Evolutionary conservation across 768 basidiomycete species (phyloP).

Genomic region (Auricularia auricula-judae): DNA sequence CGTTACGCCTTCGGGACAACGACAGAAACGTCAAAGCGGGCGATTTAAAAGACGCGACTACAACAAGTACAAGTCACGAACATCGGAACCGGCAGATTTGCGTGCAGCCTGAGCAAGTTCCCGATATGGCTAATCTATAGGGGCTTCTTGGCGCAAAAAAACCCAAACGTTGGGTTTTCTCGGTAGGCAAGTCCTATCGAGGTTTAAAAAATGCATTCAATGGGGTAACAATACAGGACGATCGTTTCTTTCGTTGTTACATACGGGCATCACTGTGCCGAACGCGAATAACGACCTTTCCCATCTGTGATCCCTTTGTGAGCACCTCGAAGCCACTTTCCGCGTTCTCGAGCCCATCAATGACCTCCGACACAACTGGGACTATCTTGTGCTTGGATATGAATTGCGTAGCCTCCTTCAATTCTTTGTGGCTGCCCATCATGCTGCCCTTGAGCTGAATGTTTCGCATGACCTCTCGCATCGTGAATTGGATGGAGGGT

Average conservation of each 20-base stretch:
- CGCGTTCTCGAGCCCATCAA: constrained; percentile 53
- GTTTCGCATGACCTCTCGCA: constrained; percentile 69
- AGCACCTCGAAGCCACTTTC: constrained; percentile 65
- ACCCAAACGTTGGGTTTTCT: no score
- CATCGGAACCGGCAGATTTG: neutral
- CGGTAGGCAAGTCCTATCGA: no score
- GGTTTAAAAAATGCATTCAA: no score
- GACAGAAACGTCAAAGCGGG: neutral
- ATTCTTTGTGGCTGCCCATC: constrained; percentile 73
- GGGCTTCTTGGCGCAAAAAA: no score
- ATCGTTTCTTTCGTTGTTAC: neutral
- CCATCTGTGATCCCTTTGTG: constrained; percentile 56
- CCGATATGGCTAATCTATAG: neutral
- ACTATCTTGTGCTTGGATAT: constrained; percentile 52
- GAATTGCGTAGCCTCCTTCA: constrained; percentile 62
- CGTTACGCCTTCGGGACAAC: neutral
- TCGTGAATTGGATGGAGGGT: constrained; percentile 53
- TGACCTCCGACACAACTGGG: constrained; percentile 58
- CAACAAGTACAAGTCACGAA: neutral
- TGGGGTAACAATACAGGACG: no score
- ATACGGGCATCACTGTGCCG: neutral
- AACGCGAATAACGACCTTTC: constrained; percentile 60
- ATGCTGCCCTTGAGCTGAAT: constrained; percentile 58
- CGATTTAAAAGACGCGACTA: neutral
- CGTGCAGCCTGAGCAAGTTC: neutral